Evolutionary conservation across 495 filamentous ascomycete genomes (phyloP).

Genomic region (Bombardia bombarda): DNA sequence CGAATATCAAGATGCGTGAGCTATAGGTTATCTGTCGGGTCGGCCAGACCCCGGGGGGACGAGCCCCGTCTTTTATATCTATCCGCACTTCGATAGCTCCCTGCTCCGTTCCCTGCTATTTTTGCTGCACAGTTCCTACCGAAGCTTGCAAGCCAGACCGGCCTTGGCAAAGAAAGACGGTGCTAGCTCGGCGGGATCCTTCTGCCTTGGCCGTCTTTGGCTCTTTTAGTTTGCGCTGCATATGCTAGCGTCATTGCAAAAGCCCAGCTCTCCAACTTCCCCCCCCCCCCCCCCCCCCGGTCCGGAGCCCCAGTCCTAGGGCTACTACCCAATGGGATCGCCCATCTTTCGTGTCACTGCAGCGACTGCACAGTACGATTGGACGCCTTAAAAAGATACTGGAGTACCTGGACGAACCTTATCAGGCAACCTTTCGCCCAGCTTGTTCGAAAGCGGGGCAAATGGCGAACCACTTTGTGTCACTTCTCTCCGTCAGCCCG

Average conservation of each 20-base stretch:
- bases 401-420: constrained; percentile 7
- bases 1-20: background rate
- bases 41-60: too few relatives aligned
- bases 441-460: background rate
- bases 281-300: too few relatives aligned
- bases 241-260: background rate
- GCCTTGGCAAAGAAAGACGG: too few relatives aligned
- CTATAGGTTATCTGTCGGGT: too few relatives aligned
- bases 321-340: constrained; percentile 1
- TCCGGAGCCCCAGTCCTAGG: background rate
- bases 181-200: too few relatives aligned
- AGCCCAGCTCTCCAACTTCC: background rate
- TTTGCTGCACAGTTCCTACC: too few relatives aligned
- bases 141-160: too few relatives aligned
- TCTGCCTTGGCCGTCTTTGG: too few relatives aligned
- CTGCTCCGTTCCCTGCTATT: too few relatives aligned
- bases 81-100: too few relatives aligned
- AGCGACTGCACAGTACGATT: constrained; percentile 5
- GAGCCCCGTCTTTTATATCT: too few relatives aligned
- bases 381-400: constrained; percentile 13
- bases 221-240: too few relatives aligned
- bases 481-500: background rate
- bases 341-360: constrained; percentile 1
- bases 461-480: background rate
- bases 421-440: constrained; percentile 11